Evolutionary conservation across 2,329 filamentous ascomycete species (phyloP), one percentile per base, ranked within the genome.

Genomic region (Arthrobotrys pseudoclavata): DNA sequence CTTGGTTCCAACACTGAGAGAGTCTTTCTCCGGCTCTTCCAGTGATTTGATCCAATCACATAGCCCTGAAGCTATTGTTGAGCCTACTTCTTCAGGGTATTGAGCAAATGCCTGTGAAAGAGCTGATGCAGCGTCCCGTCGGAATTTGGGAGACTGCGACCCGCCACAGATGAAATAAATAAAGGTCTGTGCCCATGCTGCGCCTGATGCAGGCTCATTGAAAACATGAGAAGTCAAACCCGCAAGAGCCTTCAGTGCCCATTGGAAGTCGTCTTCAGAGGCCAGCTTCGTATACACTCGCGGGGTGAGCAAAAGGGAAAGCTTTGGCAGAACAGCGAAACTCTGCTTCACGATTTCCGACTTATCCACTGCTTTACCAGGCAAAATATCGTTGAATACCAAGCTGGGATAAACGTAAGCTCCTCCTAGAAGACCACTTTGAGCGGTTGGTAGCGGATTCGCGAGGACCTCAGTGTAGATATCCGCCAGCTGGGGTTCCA

Each of bases 261-360:
- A 97, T 67, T 86, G 86, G 20, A 94, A 86, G 81, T 99, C 96
- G 66, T 94, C 92, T 69, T 91, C 89, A 0, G 86, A 85, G 1
- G 87, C 87, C 24, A 97, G 82, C 82, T 97, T 97, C 42, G 91
- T 90, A 84, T 96, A 98, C 4, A 97, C 89, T 78, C 92, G 91
- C 37, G 91, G 88, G 81, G 92, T 97, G 4, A 98, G 86, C 20
- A 98, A 85, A 83, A 97, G 96, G 0, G 95, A 97, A 13, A 92
- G 90, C 83, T 97, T 97, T 0, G 92, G 90, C n/a, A 91, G 89
- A 42, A 90, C 83, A 1, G 87, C 86, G 76, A 97, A 86, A 10
- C 89, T 89, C 80, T 93, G 90, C 61, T 89, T 88, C 24, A 87
- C 83, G 26, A 94, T 84, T 31, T 88, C 86, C 24, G 88, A 87